Evolutionary conservation across 345 rosid species (phyloP).

Genomic region (Linum usitatissimum): DNA sequence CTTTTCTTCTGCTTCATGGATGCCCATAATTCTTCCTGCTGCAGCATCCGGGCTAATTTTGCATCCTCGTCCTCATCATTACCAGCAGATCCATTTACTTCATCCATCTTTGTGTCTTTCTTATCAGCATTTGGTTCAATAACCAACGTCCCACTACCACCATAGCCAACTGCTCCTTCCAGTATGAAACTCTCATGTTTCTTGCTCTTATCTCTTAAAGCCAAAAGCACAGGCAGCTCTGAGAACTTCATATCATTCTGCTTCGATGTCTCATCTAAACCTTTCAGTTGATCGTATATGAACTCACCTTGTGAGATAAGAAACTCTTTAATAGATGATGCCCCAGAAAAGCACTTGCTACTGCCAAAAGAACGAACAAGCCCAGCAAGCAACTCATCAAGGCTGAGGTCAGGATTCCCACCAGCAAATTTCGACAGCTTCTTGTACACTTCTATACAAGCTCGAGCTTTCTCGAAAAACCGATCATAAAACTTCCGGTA

Average conservation of each 20-base stretch:
- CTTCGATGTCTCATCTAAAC: constrained; percentile 51
- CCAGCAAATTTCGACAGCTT: constrained; percentile 41
- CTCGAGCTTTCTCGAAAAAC: constrained; percentile 49
- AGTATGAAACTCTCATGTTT: constrained; percentile 21
- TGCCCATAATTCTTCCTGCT: constrained; percentile 64
- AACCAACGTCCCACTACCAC: constrained; percentile 28
- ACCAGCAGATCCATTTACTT: constrained; percentile 13
- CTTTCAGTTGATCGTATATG: constrained; percentile 47
- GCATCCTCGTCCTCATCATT: constrained; percentile 53
- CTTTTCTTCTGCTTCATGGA: constrained; percentile 42
- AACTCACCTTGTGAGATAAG: constrained; percentile 63
- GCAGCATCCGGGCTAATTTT: constrained; percentile 51
- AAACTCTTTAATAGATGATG: constrained; percentile 38
- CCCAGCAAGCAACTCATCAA: constrained; percentile 60
- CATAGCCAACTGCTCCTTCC: constrained; percentile 14
- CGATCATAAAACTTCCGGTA: constrained; percentile 40
- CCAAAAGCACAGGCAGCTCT: constrained; percentile 41
- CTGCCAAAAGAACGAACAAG: constrained; percentile 46
- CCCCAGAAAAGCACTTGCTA: constrained; percentile 35
- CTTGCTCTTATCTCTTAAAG: constrained; percentile 40
- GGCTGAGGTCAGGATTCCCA: constrained; percentile 41
- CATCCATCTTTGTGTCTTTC: constrained; percentile 12
- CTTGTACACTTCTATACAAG: constrained; percentile 51
- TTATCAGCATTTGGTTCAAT: constrained; percentile 30
- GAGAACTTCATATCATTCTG: constrained; percentile 27